Evolutionary conservation across 768 basidiomycete species (phyloP).

Genomic region (Leucocoprinus leucothites): DNA sequence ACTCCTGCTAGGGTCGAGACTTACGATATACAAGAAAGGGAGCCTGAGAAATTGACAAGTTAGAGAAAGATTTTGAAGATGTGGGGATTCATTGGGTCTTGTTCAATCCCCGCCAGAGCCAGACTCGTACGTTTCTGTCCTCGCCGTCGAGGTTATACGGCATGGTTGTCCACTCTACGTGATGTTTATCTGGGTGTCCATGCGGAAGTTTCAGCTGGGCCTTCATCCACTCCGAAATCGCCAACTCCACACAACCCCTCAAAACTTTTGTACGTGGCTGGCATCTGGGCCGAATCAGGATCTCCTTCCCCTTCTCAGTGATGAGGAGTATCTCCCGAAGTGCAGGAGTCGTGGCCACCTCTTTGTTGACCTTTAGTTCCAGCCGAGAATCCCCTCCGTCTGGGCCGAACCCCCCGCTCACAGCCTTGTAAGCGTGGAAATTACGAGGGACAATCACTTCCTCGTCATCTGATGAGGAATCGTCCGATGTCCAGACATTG

Average conservation of each 20-base stretch:
- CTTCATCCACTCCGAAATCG: constrained; percentile 7
- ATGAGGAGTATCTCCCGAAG: neutral
- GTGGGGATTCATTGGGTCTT: neutral
- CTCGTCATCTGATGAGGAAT: neutral
- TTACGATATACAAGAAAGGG: too few species aligned
- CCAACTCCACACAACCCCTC: constrained; percentile 3
- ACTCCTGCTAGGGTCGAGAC: too few species aligned
- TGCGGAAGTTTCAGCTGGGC: neutral
- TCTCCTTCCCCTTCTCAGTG: neutral
- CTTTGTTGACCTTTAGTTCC: neutral
- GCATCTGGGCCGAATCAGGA: neutral
- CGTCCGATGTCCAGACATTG: neutral
- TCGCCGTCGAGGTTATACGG: neutral
- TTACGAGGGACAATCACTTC: neutral
- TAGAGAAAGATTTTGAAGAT: neutral
- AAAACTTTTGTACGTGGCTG: neutral
- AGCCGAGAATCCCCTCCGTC: neutral
- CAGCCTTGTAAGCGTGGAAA: neutral
- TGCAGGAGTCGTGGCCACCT: neutral
- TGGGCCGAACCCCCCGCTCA: neutral
- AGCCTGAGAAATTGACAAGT: neutral
- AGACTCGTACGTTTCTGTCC: neutral
- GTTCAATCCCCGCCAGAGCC: constrained; percentile 9
- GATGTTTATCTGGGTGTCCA: neutral
- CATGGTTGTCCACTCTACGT: neutral